Percentiles rank a stretch among this genome's conserved stretches.
Evolutionary conservation across 2,329 filamentous ascomycete genomes (phyloP).

Genomic region (Aspergillus terreus): DNA sequence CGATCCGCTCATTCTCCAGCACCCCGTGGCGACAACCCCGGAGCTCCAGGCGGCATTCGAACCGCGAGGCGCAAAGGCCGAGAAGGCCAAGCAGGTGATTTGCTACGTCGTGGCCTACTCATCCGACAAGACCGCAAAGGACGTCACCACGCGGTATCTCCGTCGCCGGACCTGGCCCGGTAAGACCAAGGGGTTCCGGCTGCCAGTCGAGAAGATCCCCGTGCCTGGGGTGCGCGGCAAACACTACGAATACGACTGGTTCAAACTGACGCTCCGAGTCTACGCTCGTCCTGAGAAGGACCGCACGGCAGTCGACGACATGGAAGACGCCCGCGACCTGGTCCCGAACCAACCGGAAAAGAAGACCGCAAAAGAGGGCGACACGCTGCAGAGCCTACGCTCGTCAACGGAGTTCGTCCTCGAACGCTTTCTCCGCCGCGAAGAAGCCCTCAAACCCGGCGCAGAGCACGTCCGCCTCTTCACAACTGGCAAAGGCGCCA

Average conservation of each 20-base stretch:
- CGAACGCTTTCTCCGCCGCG: slow-evolving; percentile 79
- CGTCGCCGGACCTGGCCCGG: slow-evolving; percentile 78
- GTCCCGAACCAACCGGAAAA: slow-evolving; percentile 69
- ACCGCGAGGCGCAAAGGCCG: slow-evolving; percentile 75
- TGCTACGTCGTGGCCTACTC: slow-evolving; percentile 84
- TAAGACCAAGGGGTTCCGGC: slow-evolving; percentile 79
- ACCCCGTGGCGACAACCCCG: slow-evolving; percentile 65
- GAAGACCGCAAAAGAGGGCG: slow-evolving; percentile 67
- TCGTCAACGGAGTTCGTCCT: slow-evolving; percentile 80
- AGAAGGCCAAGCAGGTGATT: slow-evolving; percentile 83
- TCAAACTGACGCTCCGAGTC: slow-evolving; percentile 71
- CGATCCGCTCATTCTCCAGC: slow-evolving; percentile 66
- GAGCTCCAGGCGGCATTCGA: slow-evolving; percentile 74
- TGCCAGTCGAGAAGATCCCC: slow-evolving; percentile 75
- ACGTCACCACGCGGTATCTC: slow-evolving; percentile 88
- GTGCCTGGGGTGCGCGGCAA: slow-evolving; percentile 74
- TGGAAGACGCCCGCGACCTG: slow-evolving; percentile 75
- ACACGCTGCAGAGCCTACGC: slow-evolving; percentile 86
- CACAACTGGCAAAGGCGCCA: slow-evolving; percentile 68
- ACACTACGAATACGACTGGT: slow-evolving; percentile 83
- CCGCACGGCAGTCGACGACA: slow-evolving; percentile 68
- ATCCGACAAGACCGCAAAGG: slow-evolving; percentile 82
- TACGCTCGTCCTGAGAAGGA: slow-evolving; percentile 57
- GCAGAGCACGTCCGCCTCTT: slow-evolving; percentile 72
- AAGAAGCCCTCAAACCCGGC: slow-evolving; percentile 74